Evolutionary conservation across 345 rosid species (phyloP), one percentile per base, ranked within the genome.

Genomic region (Turritis glabra): DNA sequence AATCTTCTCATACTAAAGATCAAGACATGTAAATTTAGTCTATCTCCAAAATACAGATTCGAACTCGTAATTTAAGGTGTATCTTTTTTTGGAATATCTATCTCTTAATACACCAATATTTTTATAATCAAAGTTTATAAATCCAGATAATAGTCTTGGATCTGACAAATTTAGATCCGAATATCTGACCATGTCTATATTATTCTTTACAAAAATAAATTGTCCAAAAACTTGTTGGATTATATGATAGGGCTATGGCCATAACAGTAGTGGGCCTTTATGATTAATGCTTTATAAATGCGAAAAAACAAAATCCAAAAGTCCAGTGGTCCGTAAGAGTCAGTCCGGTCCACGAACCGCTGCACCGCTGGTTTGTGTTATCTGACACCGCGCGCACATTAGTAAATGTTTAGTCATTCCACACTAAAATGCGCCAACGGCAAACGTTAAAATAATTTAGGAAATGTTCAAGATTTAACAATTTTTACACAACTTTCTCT

Each of bases 361-460:
- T 55, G 38, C 3, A 52, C 30, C 56, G 26, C 46, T 27, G 47
- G 60, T 61, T 60, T 14, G 44, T 23, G 56, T 14, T 67, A 68
- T 17, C 33, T 32, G 41, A 61, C 7, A 26, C 51, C 18, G 25
- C 4, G 76, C 72, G 67, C 65, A 84, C 64, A 55, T 47, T 83
- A 64, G 73, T 38, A 14, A 9, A n/a, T 0, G 14, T 2, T 3
- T 1, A 5, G 33, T 1, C 2, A 8, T 63, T 21, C 4, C 15
- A 59, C 47, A 32, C 81, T 85, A 89, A 33, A 32, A 38, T 89
- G 78, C 85, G 75, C 90, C 17, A 8, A 15, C 12, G 48, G 59
- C 33, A 66, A 70, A 79, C 48, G 70, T 73, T 71, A 57, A 75
- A 65, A 26, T 48, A 55, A 70, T 30, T 52, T 40, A 35, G 63